A percentile compares a stretch with the other conserved stretches of the same genome.
phyloP scores from a whole-genome alignment of 1,284 basidiomycete species.

The Ceratobasidium sp. region DNA sequence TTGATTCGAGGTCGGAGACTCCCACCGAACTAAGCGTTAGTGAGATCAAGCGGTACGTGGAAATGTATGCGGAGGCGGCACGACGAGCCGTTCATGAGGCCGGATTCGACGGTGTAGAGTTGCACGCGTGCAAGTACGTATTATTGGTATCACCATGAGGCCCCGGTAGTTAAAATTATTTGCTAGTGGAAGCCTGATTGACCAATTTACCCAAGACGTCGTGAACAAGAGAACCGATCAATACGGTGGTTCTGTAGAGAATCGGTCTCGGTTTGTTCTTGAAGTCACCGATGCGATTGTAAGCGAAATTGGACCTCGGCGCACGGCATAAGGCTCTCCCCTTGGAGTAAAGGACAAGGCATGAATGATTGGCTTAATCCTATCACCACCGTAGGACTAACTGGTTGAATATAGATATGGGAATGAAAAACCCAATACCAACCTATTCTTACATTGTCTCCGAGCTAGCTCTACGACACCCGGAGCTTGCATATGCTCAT shows the following conservation, averaged over 20 bases:
- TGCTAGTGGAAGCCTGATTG: slow-evolving; percentile 50
- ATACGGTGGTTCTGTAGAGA: slow-evolving; percentile 65
- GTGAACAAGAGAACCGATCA: slow-evolving; percentile 63
- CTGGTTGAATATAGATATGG: not conserved
- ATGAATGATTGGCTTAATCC: slow-evolving; percentile 39
- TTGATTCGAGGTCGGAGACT: slow-evolving; percentile 41
- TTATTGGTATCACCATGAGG: slow-evolving; percentile 1
- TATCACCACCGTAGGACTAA: not conserved
- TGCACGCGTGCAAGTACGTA: slow-evolving; percentile 46
- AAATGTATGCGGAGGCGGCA: slow-evolving; percentile 26
- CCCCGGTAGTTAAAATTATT: not conserved
- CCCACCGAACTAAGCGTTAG: slow-evolving; percentile 42
- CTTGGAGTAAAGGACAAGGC: slow-evolving; percentile 53
- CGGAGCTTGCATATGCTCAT: slow-evolving; percentile 52
- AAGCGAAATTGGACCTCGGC: slow-evolving; percentile 4
- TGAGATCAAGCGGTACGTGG: slow-evolving; percentile 47
- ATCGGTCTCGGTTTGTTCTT: slow-evolving; percentile 60
- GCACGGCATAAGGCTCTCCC: slow-evolving; percentile 60
- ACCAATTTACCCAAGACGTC: slow-evolving; percentile 54
- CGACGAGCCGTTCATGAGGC: slow-evolving; percentile 13
- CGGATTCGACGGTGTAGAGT: slow-evolving; percentile 55
- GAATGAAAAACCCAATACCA: slow-evolving; percentile 49
- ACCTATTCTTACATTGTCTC: slow-evolving; percentile 51
- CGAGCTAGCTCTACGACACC: slow-evolving; percentile 48
- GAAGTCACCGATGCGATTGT: slow-evolving; percentile 52